Conservation (phyloP, 352 stramenopile species). For the Phytophthora meadii region DNA sequence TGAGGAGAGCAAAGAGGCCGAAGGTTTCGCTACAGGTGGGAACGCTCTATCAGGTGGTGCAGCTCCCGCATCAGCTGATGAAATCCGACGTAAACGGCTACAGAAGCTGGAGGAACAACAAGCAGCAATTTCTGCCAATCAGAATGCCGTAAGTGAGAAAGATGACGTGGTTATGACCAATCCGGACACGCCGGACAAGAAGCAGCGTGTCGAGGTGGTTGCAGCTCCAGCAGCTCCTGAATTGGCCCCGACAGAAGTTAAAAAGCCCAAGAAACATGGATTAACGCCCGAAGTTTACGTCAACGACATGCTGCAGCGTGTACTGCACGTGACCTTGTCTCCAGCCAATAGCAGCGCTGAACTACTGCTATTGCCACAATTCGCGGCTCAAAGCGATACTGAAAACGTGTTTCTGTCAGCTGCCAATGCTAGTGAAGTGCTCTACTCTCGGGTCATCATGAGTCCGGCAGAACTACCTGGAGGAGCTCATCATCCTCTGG, state of each 20-base stretch:
- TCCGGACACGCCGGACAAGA: conserved; percentile 20
- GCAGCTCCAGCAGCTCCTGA: neutral
- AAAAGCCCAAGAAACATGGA: conserved; percentile 48
- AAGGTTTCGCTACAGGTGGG: conserved; percentile 22
- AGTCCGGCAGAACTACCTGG: conserved; percentile 58
- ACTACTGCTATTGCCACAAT: conserved; percentile 50
- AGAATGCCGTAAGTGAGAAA: conserved; percentile 9
- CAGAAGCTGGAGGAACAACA: conserved; percentile 64
- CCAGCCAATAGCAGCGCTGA: conserved; percentile 25
- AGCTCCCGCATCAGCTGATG: conserved; percentile 45
- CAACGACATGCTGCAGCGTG: conserved; percentile 81
- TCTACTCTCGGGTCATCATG: conserved; percentile 76
- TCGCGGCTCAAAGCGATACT: conserved; percentile 28
- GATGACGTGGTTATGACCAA: conserved; percentile 35
- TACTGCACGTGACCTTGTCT: conserved; percentile 71
- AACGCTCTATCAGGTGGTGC: conserved; percentile 29
- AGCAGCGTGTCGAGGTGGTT: conserved; percentile 22
- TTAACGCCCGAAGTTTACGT: conserved; percentile 57
- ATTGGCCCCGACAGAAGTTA: conserved; percentile 27
- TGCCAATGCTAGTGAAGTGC: conserved; percentile 68
- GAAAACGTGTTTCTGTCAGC: conserved; percentile 35
- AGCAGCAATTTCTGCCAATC: conserved; percentile 36
- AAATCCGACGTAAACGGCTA: conserved; percentile 68
- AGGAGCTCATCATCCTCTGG: conserved; percentile 60
- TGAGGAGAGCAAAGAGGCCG: conserved; percentile 46